Evolutionary conservation across 1,139 yeast genomes (phyloP), one percentile per base, ranked within the genome.

Genomic region (Debaryomycetaceae sp.): DNA sequence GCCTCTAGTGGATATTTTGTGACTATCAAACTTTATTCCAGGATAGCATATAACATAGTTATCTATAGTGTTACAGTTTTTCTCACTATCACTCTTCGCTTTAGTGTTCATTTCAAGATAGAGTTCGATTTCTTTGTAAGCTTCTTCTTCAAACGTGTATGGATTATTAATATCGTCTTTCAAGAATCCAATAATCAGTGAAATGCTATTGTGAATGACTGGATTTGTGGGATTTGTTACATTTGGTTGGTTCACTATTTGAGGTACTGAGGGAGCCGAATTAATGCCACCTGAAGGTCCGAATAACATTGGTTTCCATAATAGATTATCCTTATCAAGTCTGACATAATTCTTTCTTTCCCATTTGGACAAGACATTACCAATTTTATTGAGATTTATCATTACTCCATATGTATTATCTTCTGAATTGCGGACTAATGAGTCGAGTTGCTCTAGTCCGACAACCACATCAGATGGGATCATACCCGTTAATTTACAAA

Each of bases 271-370:
- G 1, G 80, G 75, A 0, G 79, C 79, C 0, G 83, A 77, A 48
- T 78, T 78, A 30, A 85, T 81, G 7, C 94, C 95, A 22, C 92
- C 87, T 1, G 91, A 82, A 0, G 92, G 91, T 0, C 95, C 95
- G 54, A 81, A 77, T n/a, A 86, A 71, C 64, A 85, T 73, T 1
- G 92, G 91, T 50, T 83, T 85, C 96, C 96, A 88, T 14, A 87
- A 48, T 13, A 88, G 63, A 37, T 70, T 68, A 1, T 65, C 63
- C 4, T 78, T 75, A 34, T 81, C 70, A 13, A 88, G 56, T 19
- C 58, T 61, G 11, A 73, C 72, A 47, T 83, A 81, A 1, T 65
- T 62, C 48, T 85, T 87, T 4, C 59, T 41, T 41, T 75, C 73
- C 87, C 91, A 83, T 33, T 67, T 67, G 1, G 49, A 47, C 17